Percentiles rank a stretch among this genome's conserved stretches.
Evolutionary conservation across 495 filamentous ascomycete genomes (phyloP).

Genomic region (Penicillium lividum): DNA sequence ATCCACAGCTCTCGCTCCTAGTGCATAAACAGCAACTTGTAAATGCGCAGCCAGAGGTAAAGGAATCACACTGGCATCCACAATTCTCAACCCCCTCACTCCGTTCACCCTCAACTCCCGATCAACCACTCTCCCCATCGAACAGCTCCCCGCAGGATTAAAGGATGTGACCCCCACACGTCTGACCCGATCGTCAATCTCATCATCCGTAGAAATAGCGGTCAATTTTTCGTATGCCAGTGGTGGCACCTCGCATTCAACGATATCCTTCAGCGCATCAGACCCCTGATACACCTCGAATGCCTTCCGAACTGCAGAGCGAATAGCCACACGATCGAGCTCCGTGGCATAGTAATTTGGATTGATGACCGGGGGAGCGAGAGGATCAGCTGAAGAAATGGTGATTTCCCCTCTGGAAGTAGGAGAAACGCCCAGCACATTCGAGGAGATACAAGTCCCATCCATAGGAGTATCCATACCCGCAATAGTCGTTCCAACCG

Average conservation of each 20-base stretch:
- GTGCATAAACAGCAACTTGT: conserved; percentile 36
- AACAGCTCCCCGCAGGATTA: conserved; percentile 32
- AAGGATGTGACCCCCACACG: conserved; percentile 27
- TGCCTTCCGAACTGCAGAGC: conserved; percentile 23
- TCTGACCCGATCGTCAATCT: conserved; percentile 29
- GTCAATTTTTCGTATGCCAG: conserved; percentile 20
- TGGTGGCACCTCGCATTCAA: conserved; percentile 25
- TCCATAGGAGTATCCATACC: conserved; percentile 33
- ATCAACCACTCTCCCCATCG: conserved; percentile 47
- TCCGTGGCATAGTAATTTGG: conserved; percentile 45
- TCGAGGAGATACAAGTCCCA: conserved; percentile 36
- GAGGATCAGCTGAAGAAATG: conserved; percentile 32
- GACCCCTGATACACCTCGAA: conserved; percentile 17
- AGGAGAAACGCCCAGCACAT: conserved; percentile 32
- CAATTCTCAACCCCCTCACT: conserved; percentile 35
- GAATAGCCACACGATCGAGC: conserved; percentile 29
- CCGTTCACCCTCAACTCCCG: conserved; percentile 35
- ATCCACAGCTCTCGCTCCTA: conserved; percentile 34
- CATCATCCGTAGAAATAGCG: conserved; percentile 26
- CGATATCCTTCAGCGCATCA: conserved; percentile 17
- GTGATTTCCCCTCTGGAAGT: conserved; percentile 45
- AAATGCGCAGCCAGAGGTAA: conserved; percentile 32
- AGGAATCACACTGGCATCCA: conserved; percentile 43
- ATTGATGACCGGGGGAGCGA: conserved; percentile 39
- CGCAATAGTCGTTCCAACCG: conserved; percentile 16